These are phyloP conservation scores for Ichthyophthirius multifiliis DNA, from an alignment of 169 alveolate genomes.

Conservation along the genomic window DNA sequence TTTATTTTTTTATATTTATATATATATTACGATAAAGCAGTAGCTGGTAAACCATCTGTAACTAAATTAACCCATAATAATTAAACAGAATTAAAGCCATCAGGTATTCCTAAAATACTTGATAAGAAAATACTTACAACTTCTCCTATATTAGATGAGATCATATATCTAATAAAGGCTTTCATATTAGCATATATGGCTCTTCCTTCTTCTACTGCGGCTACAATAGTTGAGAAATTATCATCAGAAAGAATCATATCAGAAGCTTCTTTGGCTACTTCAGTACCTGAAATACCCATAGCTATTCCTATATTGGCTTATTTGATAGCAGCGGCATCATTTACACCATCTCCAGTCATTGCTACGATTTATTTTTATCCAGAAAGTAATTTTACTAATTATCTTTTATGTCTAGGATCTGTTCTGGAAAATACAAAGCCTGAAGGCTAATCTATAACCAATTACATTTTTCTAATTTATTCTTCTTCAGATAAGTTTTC, in stretches of 20 bases:
- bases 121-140: slow-evolving; percentile 99
- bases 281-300: slow-evolving; percentile 99
- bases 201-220: slow-evolving; percentile 99
- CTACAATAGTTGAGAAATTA: slow-evolving; percentile 97
- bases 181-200: slow-evolving; percentile 98
- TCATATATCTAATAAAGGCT: slow-evolving; percentile 97
- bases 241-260: slow-evolving; percentile 99
- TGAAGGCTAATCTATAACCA: slow-evolving; percentile 73
- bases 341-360: slow-evolving; percentile 99
- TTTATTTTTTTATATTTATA: background rate
- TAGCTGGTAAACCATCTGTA: slow-evolving; percentile 99
- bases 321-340: slow-evolving; percentile 99
- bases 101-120: slow-evolving; percentile 98
- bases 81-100: slow-evolving; percentile 97
- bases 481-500: slow-evolving; percentile 85
- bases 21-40: slow-evolving; percentile 88
- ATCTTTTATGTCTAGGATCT: slow-evolving; percentile 98
- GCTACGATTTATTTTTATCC: slow-evolving; percentile 95
- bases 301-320: slow-evolving; percentile 98
- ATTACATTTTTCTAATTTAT: slow-evolving; percentile 61
- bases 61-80: slow-evolving; percentile 99
- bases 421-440: slow-evolving; percentile 98
- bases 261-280: slow-evolving; percentile 99
- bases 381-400: slow-evolving; percentile 92
- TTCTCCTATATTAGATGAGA: slow-evolving; percentile 99